Evolutionary conservation across 345 rosid genomes (phyloP).

Genomic region (Triadica sebifera): DNA sequence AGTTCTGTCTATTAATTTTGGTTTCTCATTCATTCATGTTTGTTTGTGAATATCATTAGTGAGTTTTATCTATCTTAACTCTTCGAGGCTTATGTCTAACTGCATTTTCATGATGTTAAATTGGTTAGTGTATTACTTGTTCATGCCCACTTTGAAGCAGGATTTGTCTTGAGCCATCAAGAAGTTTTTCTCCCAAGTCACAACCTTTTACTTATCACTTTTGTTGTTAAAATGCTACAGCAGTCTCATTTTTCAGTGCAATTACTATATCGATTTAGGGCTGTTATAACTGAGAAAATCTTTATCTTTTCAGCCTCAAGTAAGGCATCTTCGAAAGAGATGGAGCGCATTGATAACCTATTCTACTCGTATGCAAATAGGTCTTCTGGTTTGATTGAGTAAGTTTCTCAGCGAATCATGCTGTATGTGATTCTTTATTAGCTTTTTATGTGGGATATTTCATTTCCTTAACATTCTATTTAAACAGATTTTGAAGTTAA

Average conservation of each 20-base stretch:
- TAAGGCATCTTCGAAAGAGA: constrained; percentile 84
- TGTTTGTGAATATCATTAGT: neutral
- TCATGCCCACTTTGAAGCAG: neutral
- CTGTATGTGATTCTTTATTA: neutral
- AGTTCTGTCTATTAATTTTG: neutral
- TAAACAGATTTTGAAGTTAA: neutral
- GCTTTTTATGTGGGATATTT: neutral
- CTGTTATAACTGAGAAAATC: constrained; percentile 1
- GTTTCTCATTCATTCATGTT: neutral
- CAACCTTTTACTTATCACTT: neutral
- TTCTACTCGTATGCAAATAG: constrained; percentile 63
- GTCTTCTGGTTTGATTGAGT: constrained; percentile 84
- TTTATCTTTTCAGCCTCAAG: constrained; percentile 57
- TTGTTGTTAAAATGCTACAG: neutral
- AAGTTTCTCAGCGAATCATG: constrained; percentile 38
- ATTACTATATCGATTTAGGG: neutral
- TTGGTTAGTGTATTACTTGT: neutral
- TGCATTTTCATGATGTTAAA: neutral
- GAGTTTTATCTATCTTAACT: neutral
- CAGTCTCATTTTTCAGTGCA: neutral
- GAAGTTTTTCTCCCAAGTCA: neutral
- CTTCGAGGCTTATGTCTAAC: neutral
- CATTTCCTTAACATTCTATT: neutral
- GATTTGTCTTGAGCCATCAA: neutral
- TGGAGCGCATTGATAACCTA: constrained; percentile 83